Percentiles rank a stretch among this genome's conserved stretches.
Evolutionary conservation across 2,329 filamentous ascomycete species (phyloP).

Genomic region (Fusarium mangiferae): DNA sequence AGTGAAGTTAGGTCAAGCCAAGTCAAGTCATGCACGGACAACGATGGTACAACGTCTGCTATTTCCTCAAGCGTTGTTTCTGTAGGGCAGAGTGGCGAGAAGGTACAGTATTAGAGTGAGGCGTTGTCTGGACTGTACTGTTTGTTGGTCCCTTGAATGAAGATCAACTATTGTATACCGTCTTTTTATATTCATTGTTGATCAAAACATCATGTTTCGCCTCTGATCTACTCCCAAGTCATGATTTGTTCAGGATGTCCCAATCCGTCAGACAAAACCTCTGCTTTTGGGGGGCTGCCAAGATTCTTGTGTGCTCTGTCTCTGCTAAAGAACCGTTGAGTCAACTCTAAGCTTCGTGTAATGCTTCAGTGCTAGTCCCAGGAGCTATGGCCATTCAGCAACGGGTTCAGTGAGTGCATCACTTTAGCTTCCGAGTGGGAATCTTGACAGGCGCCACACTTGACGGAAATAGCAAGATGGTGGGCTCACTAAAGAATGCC

Average conservation of each 20-base stretch:
- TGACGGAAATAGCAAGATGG: constrained; percentile 17
- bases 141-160: neutral
- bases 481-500: constrained; percentile 5
- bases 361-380: constrained; percentile 15
- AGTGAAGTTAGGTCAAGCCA: neutral
- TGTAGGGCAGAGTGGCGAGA: constrained; percentile 9
- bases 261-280: constrained; percentile 1
- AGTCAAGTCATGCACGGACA: constrained; percentile 11
- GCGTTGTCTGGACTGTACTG: neutral
- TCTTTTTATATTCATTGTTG: neutral
- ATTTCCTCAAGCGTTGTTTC: constrained; percentile 8
- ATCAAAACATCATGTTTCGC: neutral
- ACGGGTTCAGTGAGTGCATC: neutral
- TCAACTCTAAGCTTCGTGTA: neutral
- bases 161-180: neutral
- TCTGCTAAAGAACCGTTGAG: neutral
- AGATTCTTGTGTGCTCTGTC: neutral
- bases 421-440: constrained; percentile 21
- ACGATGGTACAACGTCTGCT: constrained; percentile 3
- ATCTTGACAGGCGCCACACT: constrained; percentile 12
- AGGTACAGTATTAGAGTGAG: neutral
- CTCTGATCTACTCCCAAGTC: neutral
- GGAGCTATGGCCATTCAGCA: constrained; percentile 11
- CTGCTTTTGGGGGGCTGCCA: neutral
- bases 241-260: neutral